Percentiles rank a stretch among this genome's conserved stretches.
These are phyloP conservation scores for Hordeum marinum DNA, from an alignment of 176 grass and related monocot species.

Conservation along the genomic window DNA sequence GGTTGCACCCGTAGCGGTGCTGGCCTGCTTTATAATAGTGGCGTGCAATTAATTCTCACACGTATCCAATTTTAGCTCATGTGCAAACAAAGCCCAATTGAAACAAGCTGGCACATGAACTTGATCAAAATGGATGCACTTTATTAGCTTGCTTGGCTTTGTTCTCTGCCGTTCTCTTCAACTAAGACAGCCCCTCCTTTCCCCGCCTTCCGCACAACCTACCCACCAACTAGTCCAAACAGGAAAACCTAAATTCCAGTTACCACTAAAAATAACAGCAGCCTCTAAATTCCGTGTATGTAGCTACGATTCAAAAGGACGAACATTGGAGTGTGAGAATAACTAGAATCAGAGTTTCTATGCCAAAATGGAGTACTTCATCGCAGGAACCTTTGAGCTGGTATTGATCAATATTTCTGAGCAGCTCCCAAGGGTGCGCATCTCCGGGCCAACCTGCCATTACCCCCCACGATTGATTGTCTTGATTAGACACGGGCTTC, in stretches of 20 bases:
- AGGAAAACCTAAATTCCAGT: background rate
- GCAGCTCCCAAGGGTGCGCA: background rate
- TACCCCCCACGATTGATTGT: background rate
- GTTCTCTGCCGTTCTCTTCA: background rate
- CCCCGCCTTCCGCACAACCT: no score
- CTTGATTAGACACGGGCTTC: background rate
- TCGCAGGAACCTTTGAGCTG: background rate
- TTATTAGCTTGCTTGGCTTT: background rate
- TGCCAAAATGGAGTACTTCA: background rate
- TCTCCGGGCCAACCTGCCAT: background rate
- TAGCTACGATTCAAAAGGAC: no score
- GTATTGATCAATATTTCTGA: background rate
- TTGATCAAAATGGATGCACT: background rate
- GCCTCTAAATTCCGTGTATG: no score
- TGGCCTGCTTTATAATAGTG: background rate
- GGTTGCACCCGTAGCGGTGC: background rate
- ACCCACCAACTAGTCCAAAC: background rate
- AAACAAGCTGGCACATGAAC: background rate
- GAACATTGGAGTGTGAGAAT: no score
- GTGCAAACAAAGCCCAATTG: background rate
- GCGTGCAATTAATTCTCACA: background rate
- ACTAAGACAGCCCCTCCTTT: background rate
- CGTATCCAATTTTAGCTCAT: background rate
- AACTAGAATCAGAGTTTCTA: no score
- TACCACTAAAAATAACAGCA: background rate